These are phyloP conservation scores for Trypanosoma cruzi DNA, from an alignment of 208 protist genomes.

Conservation along the genomic window DNA sequence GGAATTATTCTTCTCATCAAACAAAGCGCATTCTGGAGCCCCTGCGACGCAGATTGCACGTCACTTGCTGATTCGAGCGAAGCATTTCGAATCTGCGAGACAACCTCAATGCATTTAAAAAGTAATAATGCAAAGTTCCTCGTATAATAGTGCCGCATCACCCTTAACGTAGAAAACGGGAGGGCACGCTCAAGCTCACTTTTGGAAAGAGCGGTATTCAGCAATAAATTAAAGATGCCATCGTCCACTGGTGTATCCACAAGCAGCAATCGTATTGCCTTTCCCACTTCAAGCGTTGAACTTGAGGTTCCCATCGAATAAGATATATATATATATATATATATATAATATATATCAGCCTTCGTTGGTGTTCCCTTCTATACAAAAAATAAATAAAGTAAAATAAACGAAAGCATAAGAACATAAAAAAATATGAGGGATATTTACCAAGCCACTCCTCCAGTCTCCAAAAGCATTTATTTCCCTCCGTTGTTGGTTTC, in stretches of 20 bases:
- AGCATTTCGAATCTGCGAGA: constrained; percentile 37
- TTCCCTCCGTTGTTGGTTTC: not conserved
- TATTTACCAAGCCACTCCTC: not conserved
- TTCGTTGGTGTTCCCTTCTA: not conserved
- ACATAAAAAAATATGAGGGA: not conserved
- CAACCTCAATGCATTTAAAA: constrained; percentile 62
- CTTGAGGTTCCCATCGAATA: constrained; percentile 61
- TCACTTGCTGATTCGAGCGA: constrained; percentile 6
- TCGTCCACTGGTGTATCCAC: constrained; percentile 25
- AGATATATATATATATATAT: constrained; percentile 6
- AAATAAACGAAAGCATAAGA: not conserved
- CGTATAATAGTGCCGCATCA: constrained; percentile 81
- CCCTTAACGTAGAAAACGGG: constrained; percentile 52
- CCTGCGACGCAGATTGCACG: not conserved
- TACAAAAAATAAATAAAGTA: too few species aligned
- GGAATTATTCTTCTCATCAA: constrained; percentile 70
- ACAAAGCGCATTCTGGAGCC: constrained; percentile 54
- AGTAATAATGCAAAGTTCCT: constrained; percentile 78
- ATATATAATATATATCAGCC: not conserved
- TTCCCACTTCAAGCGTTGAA: constrained; percentile 62
- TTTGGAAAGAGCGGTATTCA: constrained; percentile 44
- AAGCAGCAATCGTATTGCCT: constrained; percentile 41
- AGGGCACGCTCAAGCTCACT: constrained; percentile 47
- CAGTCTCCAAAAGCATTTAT: constrained; percentile 1
- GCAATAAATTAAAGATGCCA: constrained; percentile 38